phyloP scores from a whole-genome alignment of 495 filamentous ascomycete genomes.

The Tuber brumale region DNA sequence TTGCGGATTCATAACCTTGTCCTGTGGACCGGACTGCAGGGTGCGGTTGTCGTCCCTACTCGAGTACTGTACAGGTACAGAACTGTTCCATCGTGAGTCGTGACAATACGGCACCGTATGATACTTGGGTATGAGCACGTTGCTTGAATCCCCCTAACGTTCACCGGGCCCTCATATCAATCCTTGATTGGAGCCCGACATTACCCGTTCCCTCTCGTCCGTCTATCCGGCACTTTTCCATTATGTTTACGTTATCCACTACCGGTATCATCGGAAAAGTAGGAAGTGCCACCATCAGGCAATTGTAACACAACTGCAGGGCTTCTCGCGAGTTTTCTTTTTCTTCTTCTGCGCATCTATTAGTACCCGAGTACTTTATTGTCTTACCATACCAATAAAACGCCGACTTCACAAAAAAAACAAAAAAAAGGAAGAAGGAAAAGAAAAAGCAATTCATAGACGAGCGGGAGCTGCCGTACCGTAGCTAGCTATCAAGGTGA shows the following conservation, averaged over 20 bases:
- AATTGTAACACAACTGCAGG: not conserved
- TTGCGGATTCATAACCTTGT: no score
- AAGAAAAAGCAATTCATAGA: not conserved
- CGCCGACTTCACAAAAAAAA: not conserved
- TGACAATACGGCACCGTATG: no score
- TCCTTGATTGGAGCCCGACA: not conserved
- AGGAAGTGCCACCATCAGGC: not conserved
- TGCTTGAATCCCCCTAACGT: not conserved
- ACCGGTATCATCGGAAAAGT: not conserved
- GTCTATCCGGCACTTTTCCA: no score
- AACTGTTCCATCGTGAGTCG: no score
- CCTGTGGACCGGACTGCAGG: no score
- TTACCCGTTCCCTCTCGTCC: not conserved
- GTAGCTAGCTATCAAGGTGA: not conserved
- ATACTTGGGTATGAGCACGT: no score
- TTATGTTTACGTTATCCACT: not conserved
- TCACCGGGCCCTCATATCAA: not conserved
- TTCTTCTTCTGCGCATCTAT: not conserved
- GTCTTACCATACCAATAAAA: not conserved
- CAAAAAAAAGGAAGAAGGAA: not conserved
- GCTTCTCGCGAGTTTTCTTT: not conserved
- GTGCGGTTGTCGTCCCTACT: no score
- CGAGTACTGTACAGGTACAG: no score
- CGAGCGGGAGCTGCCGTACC: not conserved
- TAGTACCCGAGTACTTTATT: not conserved